phyloP scores from a whole-genome alignment of 164 flowering plant genomes.

The Brasenia schreberi region DNA sequence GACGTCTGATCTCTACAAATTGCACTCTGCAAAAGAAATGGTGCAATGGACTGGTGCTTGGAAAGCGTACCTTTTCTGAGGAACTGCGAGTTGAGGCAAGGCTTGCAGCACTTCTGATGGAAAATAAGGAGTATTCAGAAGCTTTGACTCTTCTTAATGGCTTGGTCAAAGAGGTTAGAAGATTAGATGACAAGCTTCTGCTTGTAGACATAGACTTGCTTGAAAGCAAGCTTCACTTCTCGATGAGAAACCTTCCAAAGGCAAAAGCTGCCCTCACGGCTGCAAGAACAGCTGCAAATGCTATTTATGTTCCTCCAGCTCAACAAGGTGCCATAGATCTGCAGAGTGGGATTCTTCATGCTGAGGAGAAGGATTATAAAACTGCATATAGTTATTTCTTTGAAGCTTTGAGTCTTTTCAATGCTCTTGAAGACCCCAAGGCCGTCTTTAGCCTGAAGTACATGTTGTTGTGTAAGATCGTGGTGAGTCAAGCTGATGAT shows the following conservation, averaged over 20 bases:
- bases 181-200: slow-evolving; percentile 43
- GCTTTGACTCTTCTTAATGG: slow-evolving; percentile 28
- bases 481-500: slow-evolving; percentile 39
- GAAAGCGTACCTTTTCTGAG: slow-evolving; percentile 65
- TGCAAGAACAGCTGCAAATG: slow-evolving; percentile 56
- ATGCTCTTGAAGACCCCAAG: slow-evolving; percentile 50
- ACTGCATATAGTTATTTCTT: slow-evolving; percentile 61
- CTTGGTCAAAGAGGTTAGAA: slow-evolving; percentile 35
- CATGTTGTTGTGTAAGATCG: slow-evolving; percentile 46
- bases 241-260: slow-evolving; percentile 46
- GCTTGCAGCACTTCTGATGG: slow-evolving; percentile 19
- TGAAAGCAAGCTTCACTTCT: slow-evolving; percentile 58
- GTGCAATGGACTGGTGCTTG: too few species aligned
- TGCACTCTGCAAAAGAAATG: too few species aligned
- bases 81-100: slow-evolving; percentile 56
- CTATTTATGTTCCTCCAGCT: slow-evolving; percentile 55
- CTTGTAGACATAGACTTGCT: slow-evolving; percentile 49
- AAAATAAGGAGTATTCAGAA: slow-evolving; percentile 27
- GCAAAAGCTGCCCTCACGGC: slow-evolving; percentile 58
- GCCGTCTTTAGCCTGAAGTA: slow-evolving; percentile 56
- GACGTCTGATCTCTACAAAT: slow-evolving; percentile 53
- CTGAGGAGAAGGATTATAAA: slow-evolving; percentile 54
- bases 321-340: slow-evolving; percentile 53
- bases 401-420: slow-evolving; percentile 58
- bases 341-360: slow-evolving; percentile 58